Evolutionary conservation across 2,329 filamentous ascomycete species (phyloP).

Genomic region (Xylaria multiplex): DNA sequence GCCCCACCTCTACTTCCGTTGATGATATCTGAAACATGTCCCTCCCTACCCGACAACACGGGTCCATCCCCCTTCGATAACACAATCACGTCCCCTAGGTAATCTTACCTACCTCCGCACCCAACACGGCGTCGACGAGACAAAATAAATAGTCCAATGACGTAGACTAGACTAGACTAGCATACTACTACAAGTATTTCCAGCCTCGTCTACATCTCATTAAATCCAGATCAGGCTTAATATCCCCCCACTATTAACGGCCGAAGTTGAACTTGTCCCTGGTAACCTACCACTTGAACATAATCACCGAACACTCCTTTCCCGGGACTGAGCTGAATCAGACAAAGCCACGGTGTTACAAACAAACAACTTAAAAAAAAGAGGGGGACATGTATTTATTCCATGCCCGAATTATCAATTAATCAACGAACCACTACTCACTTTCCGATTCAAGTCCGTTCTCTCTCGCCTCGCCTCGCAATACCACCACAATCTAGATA

Average conservation of each 20-base stretch:
- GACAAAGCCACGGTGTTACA: neutral
- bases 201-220: too few relatives aligned
- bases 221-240: too few relatives aligned
- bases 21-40: too few relatives aligned
- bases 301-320: neutral
- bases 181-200: too few relatives aligned
- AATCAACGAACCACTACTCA: constrained; percentile 1
- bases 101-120: too few relatives aligned
- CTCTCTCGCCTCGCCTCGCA: neutral
- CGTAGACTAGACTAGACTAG: too few relatives aligned
- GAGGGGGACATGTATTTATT: neutral
- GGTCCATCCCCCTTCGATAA: too few relatives aligned
- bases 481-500: neutral
- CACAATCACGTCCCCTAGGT: too few relatives aligned
- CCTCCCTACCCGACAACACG: too few relatives aligned
- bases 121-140: too few relatives aligned
- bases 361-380: neutral
- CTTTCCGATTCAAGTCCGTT: neutral
- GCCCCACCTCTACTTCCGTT: too few relatives aligned
- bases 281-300: neutral
- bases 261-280: neutral
- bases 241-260: neutral
- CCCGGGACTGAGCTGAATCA: neutral
- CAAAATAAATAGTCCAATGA: too few relatives aligned
- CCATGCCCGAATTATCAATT: constrained; percentile 6